Evolutionary conservation across 495 filamentous ascomycete genomes (phyloP).

Genomic region (Polyplosphaeria fusca): DNA sequence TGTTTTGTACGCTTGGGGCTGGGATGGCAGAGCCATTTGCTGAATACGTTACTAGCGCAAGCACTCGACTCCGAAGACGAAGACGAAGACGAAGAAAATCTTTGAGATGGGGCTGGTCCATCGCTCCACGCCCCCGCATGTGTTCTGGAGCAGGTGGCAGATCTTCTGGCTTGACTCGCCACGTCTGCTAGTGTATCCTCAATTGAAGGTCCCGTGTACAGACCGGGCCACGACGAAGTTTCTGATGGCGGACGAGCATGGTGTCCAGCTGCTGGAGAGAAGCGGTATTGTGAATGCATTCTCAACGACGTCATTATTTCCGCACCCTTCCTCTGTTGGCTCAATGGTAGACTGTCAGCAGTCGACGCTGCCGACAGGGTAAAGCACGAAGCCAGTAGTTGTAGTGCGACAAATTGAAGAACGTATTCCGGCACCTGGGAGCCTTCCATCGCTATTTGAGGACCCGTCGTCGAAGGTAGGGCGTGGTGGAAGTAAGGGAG

Average conservation of each 20-base stretch:
- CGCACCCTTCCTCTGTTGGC: conserved; percentile 1
- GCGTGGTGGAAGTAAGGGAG: too few species aligned
- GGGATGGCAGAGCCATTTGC: too few species aligned
- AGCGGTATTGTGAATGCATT: conserved; percentile 20
- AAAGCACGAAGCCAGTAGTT: conserved; percentile 25
- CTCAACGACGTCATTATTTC: conserved; percentile 6
- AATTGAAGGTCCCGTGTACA: conserved; percentile 23
- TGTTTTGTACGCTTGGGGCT: too few species aligned
- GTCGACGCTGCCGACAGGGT: conserved; percentile 9
- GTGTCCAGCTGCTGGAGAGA: conserved; percentile 23
- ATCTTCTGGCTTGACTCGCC: conserved; percentile 4
- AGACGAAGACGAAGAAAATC: too few species aligned
- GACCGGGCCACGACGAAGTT: conserved; percentile 16
- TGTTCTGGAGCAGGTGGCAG: too few species aligned
- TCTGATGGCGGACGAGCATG: conserved; percentile 21
- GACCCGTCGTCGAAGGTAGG: too few species aligned
- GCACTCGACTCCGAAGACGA: too few species aligned
- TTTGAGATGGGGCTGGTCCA: too few species aligned
- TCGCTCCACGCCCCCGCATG: too few species aligned
- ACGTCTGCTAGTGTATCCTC: conserved; percentile 23
- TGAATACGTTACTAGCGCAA: too few species aligned
- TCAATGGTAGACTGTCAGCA: conserved; percentile 13
- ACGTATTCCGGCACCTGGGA: neutral
- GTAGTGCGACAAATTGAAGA: conserved; percentile 15
- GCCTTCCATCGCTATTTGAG: too few species aligned